A percentile compares a stretch with the other conserved stretches of the same genome.
phyloP scores from a whole-genome alignment of 371 early-diverging fungal genomes.

The Mucor saturninus region DNA sequence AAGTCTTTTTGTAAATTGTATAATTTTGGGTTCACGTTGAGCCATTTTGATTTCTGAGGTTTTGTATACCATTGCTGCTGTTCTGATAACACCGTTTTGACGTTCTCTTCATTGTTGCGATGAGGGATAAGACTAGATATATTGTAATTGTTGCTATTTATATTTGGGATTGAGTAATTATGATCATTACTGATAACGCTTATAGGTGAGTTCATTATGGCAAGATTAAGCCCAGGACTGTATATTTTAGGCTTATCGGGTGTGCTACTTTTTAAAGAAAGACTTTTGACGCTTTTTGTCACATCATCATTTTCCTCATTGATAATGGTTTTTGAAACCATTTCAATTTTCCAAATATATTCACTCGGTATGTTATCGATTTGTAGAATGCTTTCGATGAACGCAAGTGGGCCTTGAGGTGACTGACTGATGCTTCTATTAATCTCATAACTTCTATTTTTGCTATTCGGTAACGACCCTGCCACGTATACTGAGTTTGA shows the following conservation, averaged over 20 bases:
- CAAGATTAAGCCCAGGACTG: neutral
- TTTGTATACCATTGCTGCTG: neutral
- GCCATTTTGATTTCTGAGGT: conserved; percentile 12
- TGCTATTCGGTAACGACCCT: neutral
- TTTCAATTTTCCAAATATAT: neutral
- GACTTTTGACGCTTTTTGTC: neutral
- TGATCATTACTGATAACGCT: neutral
- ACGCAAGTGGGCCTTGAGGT: neutral
- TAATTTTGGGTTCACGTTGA: conserved; percentile 8
- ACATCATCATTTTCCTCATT: neutral
- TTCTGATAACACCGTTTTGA: neutral
- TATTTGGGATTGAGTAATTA: neutral
- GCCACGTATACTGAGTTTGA: neutral
- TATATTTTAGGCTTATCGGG: neutral
- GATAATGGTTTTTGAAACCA: neutral
- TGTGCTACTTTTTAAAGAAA: neutral
- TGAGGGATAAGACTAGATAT: conserved; percentile 5
- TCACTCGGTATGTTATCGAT: neutral
- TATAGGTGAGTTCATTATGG: neutral
- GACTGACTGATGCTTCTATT: neutral
- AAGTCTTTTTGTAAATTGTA: neutral
- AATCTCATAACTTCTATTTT: neutral
- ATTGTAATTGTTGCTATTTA: neutral
- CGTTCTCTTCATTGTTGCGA: neutral
- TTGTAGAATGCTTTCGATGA: neutral